These are phyloP conservation scores for Austropuccinia psidii DNA, from an alignment of 1,284 basidiomycete species.

Conservation along the genomic window DNA sequence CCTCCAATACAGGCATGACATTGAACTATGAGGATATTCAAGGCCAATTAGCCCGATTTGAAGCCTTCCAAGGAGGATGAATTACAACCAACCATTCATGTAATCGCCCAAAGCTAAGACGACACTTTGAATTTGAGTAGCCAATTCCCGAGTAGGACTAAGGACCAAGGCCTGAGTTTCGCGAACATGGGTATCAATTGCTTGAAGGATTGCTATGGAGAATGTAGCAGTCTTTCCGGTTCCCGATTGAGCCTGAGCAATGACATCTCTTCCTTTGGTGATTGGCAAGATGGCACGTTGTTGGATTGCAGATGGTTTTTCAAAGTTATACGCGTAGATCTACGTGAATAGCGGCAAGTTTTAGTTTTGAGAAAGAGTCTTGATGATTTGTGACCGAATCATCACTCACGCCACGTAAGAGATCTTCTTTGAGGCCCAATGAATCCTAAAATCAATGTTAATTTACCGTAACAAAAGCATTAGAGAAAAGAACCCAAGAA, in stretches of 20 bases:
- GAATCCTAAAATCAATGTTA: neutral
- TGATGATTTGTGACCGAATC: neutral
- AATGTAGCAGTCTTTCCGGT: slow-evolving; percentile 45
- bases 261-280: slow-evolving; percentile 45
- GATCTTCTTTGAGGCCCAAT: slow-evolving; percentile 86
- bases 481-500: neutral
- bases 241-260: slow-evolving; percentile 44
- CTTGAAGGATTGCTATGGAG: slow-evolving; percentile 43
- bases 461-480: neutral
- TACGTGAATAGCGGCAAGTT: neutral
- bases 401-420: slow-evolving; percentile 62
- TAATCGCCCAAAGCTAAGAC: slow-evolving; percentile 44
- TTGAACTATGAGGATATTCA: slow-evolving; percentile 37
- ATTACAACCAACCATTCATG: slow-evolving; percentile 43
- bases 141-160: slow-evolving; percentile 43
- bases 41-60: neutral
- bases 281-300: slow-evolving; percentile 46
- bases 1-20: slow-evolving; percentile 45
- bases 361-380: neutral
- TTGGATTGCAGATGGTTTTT: slow-evolving; percentile 48
- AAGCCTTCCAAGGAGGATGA: too few species aligned
- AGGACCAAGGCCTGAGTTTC: slow-evolving; percentile 43
- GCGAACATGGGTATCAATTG: slow-evolving; percentile 43
- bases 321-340: slow-evolving; percentile 41
- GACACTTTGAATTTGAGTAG: slow-evolving; percentile 45